Base-by-base conservation (phyloP, 2,329 filamentous ascomycete species). In the Fusarium sacchari region DNA sequence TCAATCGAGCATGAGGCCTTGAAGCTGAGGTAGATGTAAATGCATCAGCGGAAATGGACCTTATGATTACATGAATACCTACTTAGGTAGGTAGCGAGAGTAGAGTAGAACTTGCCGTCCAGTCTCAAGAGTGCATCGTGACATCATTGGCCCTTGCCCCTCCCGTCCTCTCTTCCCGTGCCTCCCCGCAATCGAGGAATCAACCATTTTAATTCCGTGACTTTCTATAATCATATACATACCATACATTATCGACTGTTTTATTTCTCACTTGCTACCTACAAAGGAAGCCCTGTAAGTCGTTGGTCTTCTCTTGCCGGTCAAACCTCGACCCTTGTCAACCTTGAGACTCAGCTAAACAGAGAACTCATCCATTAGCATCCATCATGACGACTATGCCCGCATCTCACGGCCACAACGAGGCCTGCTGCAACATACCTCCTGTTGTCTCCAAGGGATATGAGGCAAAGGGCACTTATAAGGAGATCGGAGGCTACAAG, bases 351-450 rank as follows among this genome's bases (percentile, higher is more conserved):
- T 32, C 39, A 42, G 64, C 68, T 69, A 43, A 72, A n/a, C 44
- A 71, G 34, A 43, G n/a, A 50, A 20, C 58, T 67, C 42, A 60
- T 30, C 12, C 34, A 53, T 22, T 15, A 75, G 70, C 61, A 64
- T 69, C 73, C 75, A 75, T 43, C 73, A 88, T 88, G 86, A 86
- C 86, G 76, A 82, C 84, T 39, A 87, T 87, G 84, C 83, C 84
- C 46, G 86, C 86, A 28, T 83, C 85, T 67, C 83, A 85, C 78
- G 88, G 87, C 80, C 88, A 89, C 80, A 88, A 84, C 77, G 82
- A 84, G 79, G 85, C 88, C 77, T 90, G 88, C 84, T 90, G 88
- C 79, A 89, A 87, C 77, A 84, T 90, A 58, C 87, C 90, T 14
- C 88, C 89, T 12, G 85, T 91, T 49, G 82, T 89, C n/a, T 79